These are phyloP conservation scores for Aegilops bicornis DNA, from an alignment of 176 grass and related monocot species.

Conservation along the genomic window DNA sequence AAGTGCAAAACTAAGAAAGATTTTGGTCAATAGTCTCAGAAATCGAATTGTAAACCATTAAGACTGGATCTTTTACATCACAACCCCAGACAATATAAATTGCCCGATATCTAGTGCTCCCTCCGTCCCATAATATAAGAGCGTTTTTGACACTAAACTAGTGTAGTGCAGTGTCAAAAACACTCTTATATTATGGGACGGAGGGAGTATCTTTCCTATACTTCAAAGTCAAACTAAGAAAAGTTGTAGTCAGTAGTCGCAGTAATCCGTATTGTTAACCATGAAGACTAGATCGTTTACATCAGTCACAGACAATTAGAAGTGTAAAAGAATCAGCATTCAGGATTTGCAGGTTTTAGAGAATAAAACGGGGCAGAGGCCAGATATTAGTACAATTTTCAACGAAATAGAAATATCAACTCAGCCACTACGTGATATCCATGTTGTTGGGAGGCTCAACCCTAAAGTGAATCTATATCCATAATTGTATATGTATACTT, in stretches of 20 bases:
- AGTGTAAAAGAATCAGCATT: background rate
- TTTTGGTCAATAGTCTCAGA: background rate
- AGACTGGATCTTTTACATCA: constrained; percentile 1
- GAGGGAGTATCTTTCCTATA: no score
- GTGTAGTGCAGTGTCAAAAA: no score
- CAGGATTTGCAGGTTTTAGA: background rate
- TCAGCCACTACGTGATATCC: background rate
- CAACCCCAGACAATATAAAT: constrained; percentile 7
- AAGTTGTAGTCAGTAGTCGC: no score
- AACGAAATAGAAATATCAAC: background rate
- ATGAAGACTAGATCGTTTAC: no score
- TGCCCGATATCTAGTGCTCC: background rate
- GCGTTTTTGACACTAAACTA: no score
- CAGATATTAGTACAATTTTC: background rate
- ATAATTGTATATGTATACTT: background rate
- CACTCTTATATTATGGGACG: no score
- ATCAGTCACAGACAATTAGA: no score
- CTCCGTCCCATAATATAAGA: no score
- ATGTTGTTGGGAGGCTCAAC: background rate
- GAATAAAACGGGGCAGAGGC: background rate
- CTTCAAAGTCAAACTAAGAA: no score
- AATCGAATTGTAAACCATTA: background rate
- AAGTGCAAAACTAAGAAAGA: background rate
- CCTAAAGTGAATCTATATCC: constrained; percentile 2
- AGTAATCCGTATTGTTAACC: no score